Conservation (phyloP, 2,329 filamentous ascomycete species). For the Cytospora schulzeri region DNA sequence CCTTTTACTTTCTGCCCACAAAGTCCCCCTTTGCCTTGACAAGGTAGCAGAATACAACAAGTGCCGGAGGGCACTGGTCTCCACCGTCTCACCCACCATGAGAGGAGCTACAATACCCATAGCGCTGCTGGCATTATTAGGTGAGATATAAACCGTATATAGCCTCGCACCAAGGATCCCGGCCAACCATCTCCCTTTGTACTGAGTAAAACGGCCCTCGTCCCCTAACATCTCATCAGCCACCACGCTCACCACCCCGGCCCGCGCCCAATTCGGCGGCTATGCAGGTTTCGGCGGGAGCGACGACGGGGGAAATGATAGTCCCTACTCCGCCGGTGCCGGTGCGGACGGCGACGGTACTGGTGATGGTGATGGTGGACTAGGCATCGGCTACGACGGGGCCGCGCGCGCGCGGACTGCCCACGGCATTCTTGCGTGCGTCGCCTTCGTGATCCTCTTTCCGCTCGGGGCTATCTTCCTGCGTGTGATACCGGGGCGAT, state of each 20-base stretch:
- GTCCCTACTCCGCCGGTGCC: neutral
- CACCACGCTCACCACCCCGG: neutral
- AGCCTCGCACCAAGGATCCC: neutral
- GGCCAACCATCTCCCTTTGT: neutral
- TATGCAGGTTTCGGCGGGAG: constrained; percentile 6
- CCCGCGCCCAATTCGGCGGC: constrained; percentile 18
- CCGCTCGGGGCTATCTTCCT: constrained; percentile 31
- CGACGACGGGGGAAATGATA: neutral
- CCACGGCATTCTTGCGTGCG: constrained; percentile 30
- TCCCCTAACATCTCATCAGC: neutral
- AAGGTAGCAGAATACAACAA: too few relatives aligned
- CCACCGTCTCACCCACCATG: neutral
- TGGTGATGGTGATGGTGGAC: neutral
- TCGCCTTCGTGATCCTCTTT: constrained; percentile 31
- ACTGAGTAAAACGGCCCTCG: neutral
- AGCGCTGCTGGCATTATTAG: neutral
- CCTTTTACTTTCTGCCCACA: too few relatives aligned
- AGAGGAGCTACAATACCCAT: neutral
- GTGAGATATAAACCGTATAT: neutral
- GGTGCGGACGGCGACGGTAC: neutral
- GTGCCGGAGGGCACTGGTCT: too few relatives aligned
- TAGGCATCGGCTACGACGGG: neutral
- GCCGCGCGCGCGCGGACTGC: neutral
- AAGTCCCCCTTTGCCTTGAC: too few relatives aligned
- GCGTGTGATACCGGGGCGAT: constrained; percentile 36